Evolutionary conservation across 352 stramenopile species (phyloP), one percentile per base, ranked within the genome.

Genomic region (Phytopythium mirpurense): DNA sequence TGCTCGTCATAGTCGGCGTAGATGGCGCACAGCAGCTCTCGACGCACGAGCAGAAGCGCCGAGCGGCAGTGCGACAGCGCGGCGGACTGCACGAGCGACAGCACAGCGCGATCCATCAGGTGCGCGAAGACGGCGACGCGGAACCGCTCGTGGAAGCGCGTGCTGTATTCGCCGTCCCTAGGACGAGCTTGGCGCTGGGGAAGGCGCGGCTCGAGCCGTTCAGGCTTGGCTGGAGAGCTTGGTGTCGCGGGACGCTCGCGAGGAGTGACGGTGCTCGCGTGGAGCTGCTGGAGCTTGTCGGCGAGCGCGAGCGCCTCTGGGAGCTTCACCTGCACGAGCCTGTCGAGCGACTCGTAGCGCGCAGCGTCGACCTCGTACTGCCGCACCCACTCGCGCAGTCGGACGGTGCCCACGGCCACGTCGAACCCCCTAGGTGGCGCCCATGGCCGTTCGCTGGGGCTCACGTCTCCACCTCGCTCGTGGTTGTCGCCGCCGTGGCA

Each of bases 301-400:
- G 55, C 74, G 23, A 82, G 72, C 15, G 56, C 64, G 9, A 79
- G 60, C 11, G 71, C 71, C 35, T 85, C 74, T 1, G 70, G 65
- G 7, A 85, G 43, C 41, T 85, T 85, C 43, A 78, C 66, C 18
- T 78, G 60, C 5, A 55, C 45, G 36, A 85, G 81, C 29, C 59
- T 54, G 35, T 76, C 74, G 5, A 85, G 59, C 4, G 74, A 85
- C 42, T 85, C 74, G 37, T 62, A 82, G n/a, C 58, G 45, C 21
- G 70, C 35, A 24, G 78, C 61, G 12, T 82, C 70, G 11, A 67
- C 55, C 37, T 85, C 74, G 50, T 77, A 82, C 26, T 51, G 51
- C 21, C 68, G 51, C 11, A 85, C 59, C 74, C 74, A 85, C n/a
- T 56, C 27, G 23, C 77, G 61, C 5, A 85, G 60, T 11, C 59